phyloP scores from a whole-genome alignment of 768 basidiomycete species.

The Boletus rubroflammeus region DNA sequence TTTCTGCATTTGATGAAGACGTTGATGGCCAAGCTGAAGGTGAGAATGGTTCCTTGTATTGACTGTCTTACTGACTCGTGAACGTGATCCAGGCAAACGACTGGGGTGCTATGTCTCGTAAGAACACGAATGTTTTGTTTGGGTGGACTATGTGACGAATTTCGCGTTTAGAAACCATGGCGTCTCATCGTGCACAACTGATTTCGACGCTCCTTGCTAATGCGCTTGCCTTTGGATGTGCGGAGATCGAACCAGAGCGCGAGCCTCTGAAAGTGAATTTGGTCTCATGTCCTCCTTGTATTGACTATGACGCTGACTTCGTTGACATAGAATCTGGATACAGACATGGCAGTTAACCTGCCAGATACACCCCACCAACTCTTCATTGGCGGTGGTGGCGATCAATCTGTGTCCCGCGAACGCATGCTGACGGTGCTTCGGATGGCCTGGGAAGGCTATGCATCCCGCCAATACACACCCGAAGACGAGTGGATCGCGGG shows the following conservation, averaged over 20 bases:
- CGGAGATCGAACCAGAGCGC: conserved; percentile 41
- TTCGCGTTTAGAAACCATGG: conserved; percentile 41
- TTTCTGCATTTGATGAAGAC: conserved; percentile 59
- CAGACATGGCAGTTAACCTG: conserved; percentile 37
- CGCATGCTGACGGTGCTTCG: conserved; percentile 12
- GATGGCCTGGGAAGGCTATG: conserved; percentile 14
- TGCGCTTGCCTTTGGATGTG: conserved; percentile 47
- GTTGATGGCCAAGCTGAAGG: conserved; percentile 69
- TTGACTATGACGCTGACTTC: background rate
- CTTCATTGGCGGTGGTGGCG: conserved; percentile 24
- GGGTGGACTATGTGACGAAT: background rate
- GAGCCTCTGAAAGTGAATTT: conserved; percentile 48
- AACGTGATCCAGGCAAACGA: conserved; percentile 47
- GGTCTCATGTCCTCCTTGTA: fast-evolving
- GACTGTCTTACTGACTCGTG: background rate
- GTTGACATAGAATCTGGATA: conserved; percentile 47
- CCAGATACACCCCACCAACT: conserved; percentile 38
- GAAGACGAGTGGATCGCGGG: conserved; percentile 38
- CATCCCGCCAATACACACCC: conserved; percentile 15
- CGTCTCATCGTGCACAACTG: conserved; percentile 44
- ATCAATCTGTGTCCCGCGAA: conserved; percentile 20
- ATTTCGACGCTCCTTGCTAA: conserved; percentile 41
- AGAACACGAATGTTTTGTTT: conserved; percentile 10
- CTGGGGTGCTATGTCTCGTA: conserved; percentile 63
- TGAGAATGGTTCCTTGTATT: conserved; percentile 11